These are phyloP conservation scores for Ceratocystis variospora DNA, from an alignment of 2,329 filamentous ascomycete genomes.

Conservation along the genomic window DNA sequence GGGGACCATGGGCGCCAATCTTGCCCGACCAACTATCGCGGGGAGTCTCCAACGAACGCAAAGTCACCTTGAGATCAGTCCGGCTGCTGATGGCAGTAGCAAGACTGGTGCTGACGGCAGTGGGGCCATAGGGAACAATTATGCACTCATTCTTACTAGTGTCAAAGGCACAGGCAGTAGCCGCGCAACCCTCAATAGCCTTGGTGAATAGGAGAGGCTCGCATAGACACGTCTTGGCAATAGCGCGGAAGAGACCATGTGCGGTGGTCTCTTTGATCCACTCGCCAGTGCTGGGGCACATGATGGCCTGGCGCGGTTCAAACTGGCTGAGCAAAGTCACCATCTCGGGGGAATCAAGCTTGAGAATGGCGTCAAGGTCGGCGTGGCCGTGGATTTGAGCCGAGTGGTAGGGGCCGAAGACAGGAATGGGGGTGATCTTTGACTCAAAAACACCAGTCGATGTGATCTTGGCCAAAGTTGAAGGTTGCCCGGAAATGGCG, in stretches of 20 bases:
- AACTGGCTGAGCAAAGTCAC: conserved; percentile 30
- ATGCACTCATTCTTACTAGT: conserved; percentile 29
- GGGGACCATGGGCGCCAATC: conserved; percentile 35
- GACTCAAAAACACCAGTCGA: conserved; percentile 29
- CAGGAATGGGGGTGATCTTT: conserved; percentile 36
- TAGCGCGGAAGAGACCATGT: conserved; percentile 30
- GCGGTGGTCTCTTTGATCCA: conserved; percentile 31
- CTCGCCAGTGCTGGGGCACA: conserved; percentile 37
- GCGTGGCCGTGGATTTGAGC: conserved; percentile 35
- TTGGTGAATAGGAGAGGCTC: conserved; percentile 36
- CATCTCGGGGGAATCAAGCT: conserved; percentile 30
- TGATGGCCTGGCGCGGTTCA: conserved; percentile 34
- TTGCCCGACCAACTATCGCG: conserved; percentile 26
- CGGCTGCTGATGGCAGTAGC: conserved; percentile 31
- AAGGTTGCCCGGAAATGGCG: conserved; percentile 42
- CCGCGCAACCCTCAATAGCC: conserved; percentile 35
- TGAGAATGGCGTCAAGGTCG: conserved; percentile 35
- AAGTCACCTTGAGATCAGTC: conserved; percentile 31
- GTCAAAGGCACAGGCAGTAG: conserved; percentile 29
- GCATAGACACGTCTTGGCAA: conserved; percentile 37
- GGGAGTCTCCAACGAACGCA: conserved; percentile 29
- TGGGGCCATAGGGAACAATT: conserved; percentile 38
- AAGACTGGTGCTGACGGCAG: conserved; percentile 35
- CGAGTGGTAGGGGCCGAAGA: conserved; percentile 45
- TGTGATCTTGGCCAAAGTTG: conserved; percentile 33